Conservation (phyloP, 345 rosid genomes). For the Brassica juncea region DNA sequence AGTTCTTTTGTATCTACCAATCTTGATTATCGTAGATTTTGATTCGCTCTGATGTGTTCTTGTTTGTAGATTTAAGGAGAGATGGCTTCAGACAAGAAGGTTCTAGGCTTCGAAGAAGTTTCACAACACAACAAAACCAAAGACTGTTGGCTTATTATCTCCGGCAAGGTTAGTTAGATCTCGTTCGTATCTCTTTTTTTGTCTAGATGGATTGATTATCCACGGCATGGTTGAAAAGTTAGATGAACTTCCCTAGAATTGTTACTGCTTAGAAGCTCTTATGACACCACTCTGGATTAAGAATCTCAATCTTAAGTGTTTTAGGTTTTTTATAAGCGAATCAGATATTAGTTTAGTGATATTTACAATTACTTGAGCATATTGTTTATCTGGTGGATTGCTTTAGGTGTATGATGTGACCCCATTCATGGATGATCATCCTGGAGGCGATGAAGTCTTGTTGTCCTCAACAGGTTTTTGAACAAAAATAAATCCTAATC, state of each 20-base stretch:
- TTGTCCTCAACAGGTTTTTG: conserved; percentile 77
- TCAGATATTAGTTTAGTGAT: not conserved
- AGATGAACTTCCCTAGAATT: no score
- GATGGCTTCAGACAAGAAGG: not conserved
- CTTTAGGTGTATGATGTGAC: conserved; percentile 91
- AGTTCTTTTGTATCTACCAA: not conserved
- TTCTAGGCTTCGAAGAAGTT: not conserved
- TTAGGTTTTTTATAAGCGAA: not conserved
- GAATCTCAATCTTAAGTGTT: not conserved
- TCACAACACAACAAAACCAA: not conserved
- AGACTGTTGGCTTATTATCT: conserved; percentile 32
- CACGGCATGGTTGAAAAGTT: not conserved
- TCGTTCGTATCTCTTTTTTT: not conserved
- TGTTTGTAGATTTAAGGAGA: not conserved
- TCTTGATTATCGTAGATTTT: not conserved
- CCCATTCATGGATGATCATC: conserved; percentile 97
- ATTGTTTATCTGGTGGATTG: not conserved
- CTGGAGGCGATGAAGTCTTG: conserved; percentile 97
- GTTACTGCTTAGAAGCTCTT: not conserved
- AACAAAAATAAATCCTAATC: not conserved
- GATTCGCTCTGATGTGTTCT: not conserved
- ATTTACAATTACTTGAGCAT: not conserved
- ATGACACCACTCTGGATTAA: not conserved
- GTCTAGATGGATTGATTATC: not conserved
- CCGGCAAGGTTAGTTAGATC: conserved; percentile 87